Base-by-base conservation (phyloP, 176 grass and related monocot genomes). In the Oryza glumipatula region DNA sequence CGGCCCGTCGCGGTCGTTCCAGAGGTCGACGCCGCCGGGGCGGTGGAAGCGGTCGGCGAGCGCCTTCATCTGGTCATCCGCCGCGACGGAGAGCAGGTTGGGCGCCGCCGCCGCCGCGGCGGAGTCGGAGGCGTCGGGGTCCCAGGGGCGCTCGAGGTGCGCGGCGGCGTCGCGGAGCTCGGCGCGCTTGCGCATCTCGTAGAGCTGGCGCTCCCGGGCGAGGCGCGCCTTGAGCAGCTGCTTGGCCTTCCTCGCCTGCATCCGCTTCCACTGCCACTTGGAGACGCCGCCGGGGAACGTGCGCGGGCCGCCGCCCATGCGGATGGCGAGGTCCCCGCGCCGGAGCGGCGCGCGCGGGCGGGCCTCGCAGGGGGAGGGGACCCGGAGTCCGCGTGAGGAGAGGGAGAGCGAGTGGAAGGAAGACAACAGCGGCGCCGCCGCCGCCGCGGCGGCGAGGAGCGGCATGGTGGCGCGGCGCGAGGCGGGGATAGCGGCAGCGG, bases 191-290 rank as follows among this genome's bases (percentile, higher is more conserved):
- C 96, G 85, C 93, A 98, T 98, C 87, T 98, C 96, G 83, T 90
- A 98, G 80, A 98, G 88, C 87, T 95, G 96, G 66, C 96, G 96
- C 86, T 98, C 96, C 41, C 95, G 91, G 4, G 83, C 82, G 30
- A 98, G 92, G 35, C 95, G 88, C 41, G 95, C 95, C 86, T 95
- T 98, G 79, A 98, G 93, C 9, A 95, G 90, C 89, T 95, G 95
- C 89, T 86, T 92, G 3, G 91, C 87, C 81, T 95, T 98, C 86
- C 88, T 91, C 38, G 82, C 61, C 71, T 98, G 95, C 95, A 98
- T 98, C 44, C 93, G 86, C 89, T 98, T 98, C 95, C 95, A 98
- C 79, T 98, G 93, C 95, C 95, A 98, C 87, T 98, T 98, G 61
- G 95, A 82, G 44, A 98, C 95, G 67, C 93, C 91, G 64, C 94